Evolutionary conservation across 2,329 filamentous ascomycete species (phyloP).

Genomic region (Cladosporium sphaerospermum): DNA sequence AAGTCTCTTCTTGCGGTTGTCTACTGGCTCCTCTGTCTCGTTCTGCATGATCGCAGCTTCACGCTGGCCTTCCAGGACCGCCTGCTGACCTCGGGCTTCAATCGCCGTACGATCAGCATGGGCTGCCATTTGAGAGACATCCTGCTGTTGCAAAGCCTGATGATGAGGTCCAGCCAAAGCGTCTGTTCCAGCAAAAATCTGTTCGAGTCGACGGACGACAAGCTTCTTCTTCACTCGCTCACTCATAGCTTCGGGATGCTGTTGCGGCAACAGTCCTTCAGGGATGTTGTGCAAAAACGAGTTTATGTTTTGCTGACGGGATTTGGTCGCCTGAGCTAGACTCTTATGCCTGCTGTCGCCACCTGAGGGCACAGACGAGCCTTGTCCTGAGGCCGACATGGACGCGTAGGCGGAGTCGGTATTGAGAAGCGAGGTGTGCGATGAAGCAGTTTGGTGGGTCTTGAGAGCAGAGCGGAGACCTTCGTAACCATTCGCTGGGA

Average conservation of each 20-base stretch:
- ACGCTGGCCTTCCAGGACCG: slow-evolving; percentile 36
- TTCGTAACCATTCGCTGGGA: slow-evolving; percentile 26
- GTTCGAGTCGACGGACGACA: slow-evolving; percentile 69
- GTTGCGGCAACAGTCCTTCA: slow-evolving; percentile 58
- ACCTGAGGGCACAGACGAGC: slow-evolving; percentile 35
- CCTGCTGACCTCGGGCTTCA: slow-evolving; percentile 34
- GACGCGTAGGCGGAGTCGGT: slow-evolving; percentile 59
- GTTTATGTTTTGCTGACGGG: slow-evolving; percentile 55
- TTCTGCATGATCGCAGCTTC: slow-evolving; percentile 42
- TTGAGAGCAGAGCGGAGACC: slow-evolving; percentile 43
- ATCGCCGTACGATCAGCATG: slow-evolving; percentile 37
- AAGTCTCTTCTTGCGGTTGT: slow-evolving; percentile 6
- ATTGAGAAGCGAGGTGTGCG: slow-evolving; percentile 44
- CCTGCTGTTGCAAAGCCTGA: slow-evolving; percentile 50
- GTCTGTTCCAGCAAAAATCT: slow-evolving; percentile 70
- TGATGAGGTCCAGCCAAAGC: slow-evolving; percentile 39
- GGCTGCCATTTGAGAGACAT: slow-evolving; percentile 51
- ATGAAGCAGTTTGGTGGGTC: slow-evolving; percentile 54
- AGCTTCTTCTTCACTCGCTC: slow-evolving; percentile 71
- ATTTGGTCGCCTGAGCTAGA: slow-evolving; percentile 22
- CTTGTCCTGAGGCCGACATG: slow-evolving; percentile 43
- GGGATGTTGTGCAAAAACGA: slow-evolving; percentile 68
- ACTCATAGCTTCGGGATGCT: slow-evolving; percentile 49
- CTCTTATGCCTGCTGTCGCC: slow-evolving; percentile 24
- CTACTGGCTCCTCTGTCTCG: slow-evolving; percentile 21